Evolutionary conservation across 108 stramenopile species (phyloP).

Genomic region (Cyclotella sp.): DNA sequence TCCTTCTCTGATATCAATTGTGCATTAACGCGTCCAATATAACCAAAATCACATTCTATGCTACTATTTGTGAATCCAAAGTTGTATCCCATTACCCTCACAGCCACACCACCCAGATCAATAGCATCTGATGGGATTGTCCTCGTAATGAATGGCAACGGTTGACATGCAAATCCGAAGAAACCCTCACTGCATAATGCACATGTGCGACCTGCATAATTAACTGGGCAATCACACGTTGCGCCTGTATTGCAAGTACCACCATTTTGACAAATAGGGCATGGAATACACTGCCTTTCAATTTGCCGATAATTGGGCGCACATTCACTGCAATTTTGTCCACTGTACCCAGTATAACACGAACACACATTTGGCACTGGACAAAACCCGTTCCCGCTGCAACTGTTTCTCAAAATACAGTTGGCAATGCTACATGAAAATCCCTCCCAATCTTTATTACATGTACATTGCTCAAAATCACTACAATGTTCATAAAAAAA

Average conservation of each 20-base stretch:
- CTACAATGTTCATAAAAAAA: not conserved
- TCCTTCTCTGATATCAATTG: conserved; percentile 11
- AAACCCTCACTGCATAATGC: not conserved
- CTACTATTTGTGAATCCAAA: conserved; percentile 17
- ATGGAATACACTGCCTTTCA: not conserved
- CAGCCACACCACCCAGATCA: conserved; percentile 23
- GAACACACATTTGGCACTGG: conserved; percentile 15
- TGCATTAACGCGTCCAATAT: conserved; percentile 4
- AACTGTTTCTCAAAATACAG: conserved; percentile 11
- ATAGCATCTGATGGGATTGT: conserved; percentile 27
- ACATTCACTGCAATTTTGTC: conserved; percentile 16
- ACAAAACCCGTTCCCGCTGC: conserved; percentile 22
- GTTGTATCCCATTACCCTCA: conserved; percentile 22
- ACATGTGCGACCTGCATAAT: conserved; percentile 20
- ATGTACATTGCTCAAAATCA: conserved; percentile 16
- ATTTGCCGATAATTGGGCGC: not conserved
- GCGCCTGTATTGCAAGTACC: conserved; percentile 16
- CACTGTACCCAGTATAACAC: conserved; percentile 11
- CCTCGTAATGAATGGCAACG: conserved; percentile 22
- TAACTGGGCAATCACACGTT: conserved; percentile 14
- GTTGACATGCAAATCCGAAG: conserved; percentile 17
- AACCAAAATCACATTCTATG: conserved; percentile 20
- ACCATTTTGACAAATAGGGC: conserved; percentile 16
- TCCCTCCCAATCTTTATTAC: conserved; percentile 14
- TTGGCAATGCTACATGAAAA: conserved; percentile 13